Evolutionary conservation across 805 yeast genomes (phyloP).

Genomic region (Ogataea parapolymorpha): DNA sequence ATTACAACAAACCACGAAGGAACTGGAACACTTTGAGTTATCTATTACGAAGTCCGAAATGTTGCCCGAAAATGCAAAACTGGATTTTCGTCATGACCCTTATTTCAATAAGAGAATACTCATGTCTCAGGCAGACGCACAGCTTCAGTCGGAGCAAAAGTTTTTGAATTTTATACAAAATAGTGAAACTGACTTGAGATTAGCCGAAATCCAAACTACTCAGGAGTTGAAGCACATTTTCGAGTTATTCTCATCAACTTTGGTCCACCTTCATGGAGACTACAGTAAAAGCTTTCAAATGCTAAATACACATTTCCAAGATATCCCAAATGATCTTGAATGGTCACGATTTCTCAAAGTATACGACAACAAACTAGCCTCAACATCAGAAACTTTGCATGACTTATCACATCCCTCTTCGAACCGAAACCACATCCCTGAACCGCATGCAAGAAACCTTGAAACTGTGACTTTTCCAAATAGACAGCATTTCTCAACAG

Average conservation of each 20-base stretch:
- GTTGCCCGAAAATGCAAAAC: slow-evolving; percentile 14
- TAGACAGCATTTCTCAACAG: slow-evolving; percentile 37
- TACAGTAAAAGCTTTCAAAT: slow-evolving; percentile 29
- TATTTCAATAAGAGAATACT: slow-evolving; percentile 40
- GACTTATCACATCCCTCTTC: too few relatives aligned
- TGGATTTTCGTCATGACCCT: slow-evolving; percentile 44
- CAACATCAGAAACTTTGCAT: not conserved
- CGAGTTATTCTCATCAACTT: slow-evolving; percentile 26
- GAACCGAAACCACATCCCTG: too few relatives aligned
- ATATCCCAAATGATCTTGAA: slow-evolving; percentile 39
- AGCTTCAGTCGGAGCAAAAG: slow-evolving; percentile 43
- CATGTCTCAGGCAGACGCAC: slow-evolving; percentile 36
- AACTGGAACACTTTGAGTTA: slow-evolving; percentile 19
- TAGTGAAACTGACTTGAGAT: slow-evolving; percentile 38
- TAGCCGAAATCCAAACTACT: slow-evolving; percentile 43
- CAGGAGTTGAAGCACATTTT: slow-evolving; percentile 40
- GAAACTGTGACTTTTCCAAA: slow-evolving; percentile 37
- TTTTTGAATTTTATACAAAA: slow-evolving; percentile 42
- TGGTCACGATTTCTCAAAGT: slow-evolving; percentile 40
- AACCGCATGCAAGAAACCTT: slow-evolving; percentile 33
- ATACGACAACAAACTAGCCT: slow-evolving; percentile 23
- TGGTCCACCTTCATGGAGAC: slow-evolving; percentile 30
- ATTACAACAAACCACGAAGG: slow-evolving; percentile 33
- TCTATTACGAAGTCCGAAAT: slow-evolving; percentile 22
- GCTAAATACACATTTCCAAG: slow-evolving; percentile 30